Conservation (phyloP, 2,329 filamentous ascomycete genomes). For the Falciphora oryzae region DNA sequence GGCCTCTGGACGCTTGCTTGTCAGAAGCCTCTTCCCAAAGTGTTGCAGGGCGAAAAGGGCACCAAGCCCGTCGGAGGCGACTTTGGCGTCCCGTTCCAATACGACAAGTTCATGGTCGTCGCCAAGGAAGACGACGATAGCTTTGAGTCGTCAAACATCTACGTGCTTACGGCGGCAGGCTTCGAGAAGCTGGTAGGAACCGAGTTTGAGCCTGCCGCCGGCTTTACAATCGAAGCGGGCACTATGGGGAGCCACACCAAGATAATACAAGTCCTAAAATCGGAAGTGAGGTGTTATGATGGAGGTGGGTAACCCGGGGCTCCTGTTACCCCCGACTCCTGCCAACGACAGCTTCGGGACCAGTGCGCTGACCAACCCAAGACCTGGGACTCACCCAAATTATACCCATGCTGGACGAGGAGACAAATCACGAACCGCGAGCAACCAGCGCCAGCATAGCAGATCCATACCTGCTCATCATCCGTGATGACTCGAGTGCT, state of each 20-base stretch:
- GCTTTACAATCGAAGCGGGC: slow-evolving; percentile 78
- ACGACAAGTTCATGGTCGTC: slow-evolving; percentile 78
- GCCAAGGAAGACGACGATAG: slow-evolving; percentile 65
- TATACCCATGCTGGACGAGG: slow-evolving; percentile 86
- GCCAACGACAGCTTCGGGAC: slow-evolving; percentile 4
- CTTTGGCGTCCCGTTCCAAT: slow-evolving; percentile 47
- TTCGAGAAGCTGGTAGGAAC: slow-evolving; percentile 73
- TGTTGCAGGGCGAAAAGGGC: slow-evolving; percentile 45
- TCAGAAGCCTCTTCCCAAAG: slow-evolving; percentile 60
- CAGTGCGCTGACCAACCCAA: slow-evolving; percentile 26
- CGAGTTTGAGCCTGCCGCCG: slow-evolving; percentile 88
- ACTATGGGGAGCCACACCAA: slow-evolving; percentile 74
- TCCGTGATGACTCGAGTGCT: slow-evolving; percentile 77
- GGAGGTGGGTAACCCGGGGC: slow-evolving; percentile 55
- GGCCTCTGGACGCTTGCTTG: slow-evolving; percentile 77
- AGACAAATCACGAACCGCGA: slow-evolving; percentile 73
- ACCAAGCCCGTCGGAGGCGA: not conserved
- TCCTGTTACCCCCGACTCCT: not conserved
- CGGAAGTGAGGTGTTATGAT: slow-evolving; percentile 86
- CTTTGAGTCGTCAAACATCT: slow-evolving; percentile 73
- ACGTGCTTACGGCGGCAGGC: slow-evolving; percentile 64
- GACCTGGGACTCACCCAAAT: slow-evolving; percentile 88
- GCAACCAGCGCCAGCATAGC: slow-evolving; percentile 77
- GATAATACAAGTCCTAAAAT: slow-evolving; percentile 81
- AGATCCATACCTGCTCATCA: slow-evolving; percentile 78